phyloP scores from a whole-genome alignment of 129 eudicot genomes.

The Sambucus nigra region DNA sequence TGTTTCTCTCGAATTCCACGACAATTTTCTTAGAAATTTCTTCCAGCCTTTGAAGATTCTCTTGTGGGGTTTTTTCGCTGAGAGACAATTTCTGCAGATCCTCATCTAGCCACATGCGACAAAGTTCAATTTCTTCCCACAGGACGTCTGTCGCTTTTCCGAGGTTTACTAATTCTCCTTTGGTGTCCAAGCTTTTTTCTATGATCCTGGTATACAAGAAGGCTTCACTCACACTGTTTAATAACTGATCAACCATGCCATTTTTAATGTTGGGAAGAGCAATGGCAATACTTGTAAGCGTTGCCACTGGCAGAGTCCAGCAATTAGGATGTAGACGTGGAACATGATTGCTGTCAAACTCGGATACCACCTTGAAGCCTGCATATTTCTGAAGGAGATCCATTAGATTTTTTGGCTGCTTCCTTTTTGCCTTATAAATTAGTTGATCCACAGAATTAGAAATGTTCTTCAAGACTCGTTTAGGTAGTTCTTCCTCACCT shows the following conservation, averaged over 20 bases:
- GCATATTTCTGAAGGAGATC: conserved; percentile 14
- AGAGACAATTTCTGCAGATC: conserved; percentile 11
- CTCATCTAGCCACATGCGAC: conserved; percentile 26
- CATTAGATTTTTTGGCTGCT: conserved; percentile 11
- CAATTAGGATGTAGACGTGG: conserved; percentile 15
- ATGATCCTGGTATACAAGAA: conserved; percentile 12
- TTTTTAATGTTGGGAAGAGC: conserved; percentile 22
- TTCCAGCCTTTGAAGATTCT: conserved; percentile 12
- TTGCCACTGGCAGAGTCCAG: conserved; percentile 34
- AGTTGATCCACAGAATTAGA: conserved; percentile 3
- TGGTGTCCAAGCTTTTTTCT: conserved; percentile 17
- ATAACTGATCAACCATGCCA: not conserved
- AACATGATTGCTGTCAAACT: conserved; percentile 17
- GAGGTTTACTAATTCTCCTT: not conserved
- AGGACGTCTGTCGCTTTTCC: conserved; percentile 20
- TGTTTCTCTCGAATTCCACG: not conserved
- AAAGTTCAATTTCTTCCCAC: conserved; percentile 25
- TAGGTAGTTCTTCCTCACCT: conserved; percentile 14
- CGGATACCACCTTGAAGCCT: conserved; percentile 23
- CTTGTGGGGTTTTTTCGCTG: conserved; percentile 5
- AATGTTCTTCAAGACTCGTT: conserved; percentile 4
- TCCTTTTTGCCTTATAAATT: conserved; percentile 21
- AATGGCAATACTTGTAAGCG: conserved; percentile 29
- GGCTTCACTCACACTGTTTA: conserved; percentile 29
- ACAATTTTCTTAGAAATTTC: conserved; percentile 13